Base-by-base conservation (phyloP, 371 early-diverging fungal species). In the Syncephalastrum sp. region DNA sequence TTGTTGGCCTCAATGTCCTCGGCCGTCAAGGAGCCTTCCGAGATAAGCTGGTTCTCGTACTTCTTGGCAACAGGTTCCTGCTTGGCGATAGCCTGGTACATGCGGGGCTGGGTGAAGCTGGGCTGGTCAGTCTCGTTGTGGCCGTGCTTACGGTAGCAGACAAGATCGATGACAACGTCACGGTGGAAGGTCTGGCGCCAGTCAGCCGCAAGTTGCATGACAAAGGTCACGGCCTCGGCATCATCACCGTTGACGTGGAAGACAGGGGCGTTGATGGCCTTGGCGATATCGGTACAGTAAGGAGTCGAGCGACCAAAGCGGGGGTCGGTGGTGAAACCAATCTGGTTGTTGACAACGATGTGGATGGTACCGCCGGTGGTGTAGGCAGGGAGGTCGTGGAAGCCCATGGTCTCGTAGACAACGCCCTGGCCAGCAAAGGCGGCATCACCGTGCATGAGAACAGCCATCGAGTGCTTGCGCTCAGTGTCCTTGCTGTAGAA, bases 61-160 rank as follows among this genome's bases (percentile, higher is more conserved):
- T 84, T 84, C 46, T 95, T 84, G 53, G 93, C 74, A 27, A 89
- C 92, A 8, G 96, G 91, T 38, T 64, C 66, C 84, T 93, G 91
- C 73, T 89, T 83, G 56, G 81, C 79, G 74, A 98, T 94, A 55
- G 85, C 86, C 74, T 91, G 75, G 81, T 98, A 98, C 98, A 98
- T 97, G 65, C 84, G 82, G 46, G 98, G 98, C 74, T 98, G 98
- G 16, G 98, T 98, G 82, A 98, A 98, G 67, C 87, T 88, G 50
- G 98, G 98, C 77, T 97, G 95, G 79, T 98, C 98, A 41, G 92
- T 91, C 80, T 98, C 98, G 79, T 98, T 98, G 89, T 98, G 98
- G 47, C 98, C 98, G 57, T 96, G 90, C 67, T 91, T 90, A 60
- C 98, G 89, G 87, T 97, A 98, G 74, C 96, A 92, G 24, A 97